These are phyloP conservation scores for Pharnaceum exiguum DNA, from an alignment of 148 eudicot genomes.

Conservation along the genomic window DNA sequence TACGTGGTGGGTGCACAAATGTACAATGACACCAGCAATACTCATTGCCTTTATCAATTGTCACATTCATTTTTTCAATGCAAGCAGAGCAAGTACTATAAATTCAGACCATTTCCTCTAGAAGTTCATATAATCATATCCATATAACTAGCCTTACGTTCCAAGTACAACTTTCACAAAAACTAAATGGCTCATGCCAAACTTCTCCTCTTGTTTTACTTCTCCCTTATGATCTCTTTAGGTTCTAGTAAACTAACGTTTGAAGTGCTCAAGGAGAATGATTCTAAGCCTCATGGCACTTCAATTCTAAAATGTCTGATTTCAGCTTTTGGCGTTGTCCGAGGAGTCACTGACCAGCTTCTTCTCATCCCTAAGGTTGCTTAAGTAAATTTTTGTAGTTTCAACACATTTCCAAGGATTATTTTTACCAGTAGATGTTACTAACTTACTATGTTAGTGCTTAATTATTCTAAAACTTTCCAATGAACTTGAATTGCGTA, in stretches of 20 bases:
- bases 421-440: too few relatives aligned
- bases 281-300: not conserved
- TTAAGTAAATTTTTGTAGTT: not conserved
- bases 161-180: not conserved
- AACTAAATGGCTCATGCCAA: constrained; percentile 36
- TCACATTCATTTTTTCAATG: not conserved
- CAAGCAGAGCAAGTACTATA: constrained; percentile 20
- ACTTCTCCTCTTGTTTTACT: constrained; percentile 20
- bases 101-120: constrained; percentile 9
- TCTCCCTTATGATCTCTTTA: constrained; percentile 30
- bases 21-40: constrained; percentile 21
- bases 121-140: constrained; percentile 4
- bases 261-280: not conserved
- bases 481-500: too few relatives aligned
- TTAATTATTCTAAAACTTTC: too few relatives aligned
- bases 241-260: constrained; percentile 17
- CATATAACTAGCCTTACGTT: not conserved
- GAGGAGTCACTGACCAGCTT: not conserved
- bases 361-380: constrained; percentile 33
- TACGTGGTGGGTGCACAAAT: constrained; percentile 19
- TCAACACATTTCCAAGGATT: too few relatives aligned
- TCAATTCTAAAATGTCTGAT: not conserved
- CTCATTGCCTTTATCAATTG: constrained; percentile 10
- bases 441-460: too few relatives aligned
- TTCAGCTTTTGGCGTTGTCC: constrained; percentile 8